Evolutionary conservation across 257 asterid genomes (phyloP), one percentile per base, ranked within the genome.

Genomic region (Sherardia arvensis): DNA sequence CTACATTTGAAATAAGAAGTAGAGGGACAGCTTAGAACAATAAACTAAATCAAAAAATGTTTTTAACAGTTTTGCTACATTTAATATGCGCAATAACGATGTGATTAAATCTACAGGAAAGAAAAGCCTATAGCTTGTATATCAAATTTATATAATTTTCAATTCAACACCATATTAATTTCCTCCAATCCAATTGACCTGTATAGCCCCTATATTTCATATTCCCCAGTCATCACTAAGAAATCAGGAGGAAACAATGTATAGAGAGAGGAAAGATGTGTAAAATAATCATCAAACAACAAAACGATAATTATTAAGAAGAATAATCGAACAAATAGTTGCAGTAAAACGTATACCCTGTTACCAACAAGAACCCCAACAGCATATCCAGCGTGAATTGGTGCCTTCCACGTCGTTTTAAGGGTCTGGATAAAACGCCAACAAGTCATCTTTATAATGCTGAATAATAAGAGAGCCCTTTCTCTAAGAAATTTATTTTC

Each of bases 351-450:
- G 49, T 74, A 22, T 80, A 84, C 98, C 98, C 85, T 76, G 53
- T 92, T 80, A 69, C 83, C 95, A 47, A 62, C 64, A 62, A 84
- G 90, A 76, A 85, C 73, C 55, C 90, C 97, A 73, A 87, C 83
- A 58, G 86, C 84, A 79, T 69, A 76, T 49, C 83, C 86, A 70
- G 79, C 72, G 38, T 66, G 36, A 23, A 48, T 68, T 68, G 88
- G 82, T 53, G 95, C 85, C 72, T 69, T 78, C 93, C 96, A 82
- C 55, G 76, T 23, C 34, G 83, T 33, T 8, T 78, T 33, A 66
- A 89, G 89, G 68, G 80, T 84, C 99, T 92, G 76, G 66, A 61
- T 61, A 72, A 58, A 65, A 75, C 49, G 68, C 66, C 26, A 73
- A 61, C 49, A 69, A 28, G 71, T 65, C 43, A 62, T 27, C 72